Percentiles rank a stretch among this genome's conserved stretches.
phyloP scores from a whole-genome alignment of 2,329 filamentous ascomycete genomes.

The Cadophora gregata region DNA sequence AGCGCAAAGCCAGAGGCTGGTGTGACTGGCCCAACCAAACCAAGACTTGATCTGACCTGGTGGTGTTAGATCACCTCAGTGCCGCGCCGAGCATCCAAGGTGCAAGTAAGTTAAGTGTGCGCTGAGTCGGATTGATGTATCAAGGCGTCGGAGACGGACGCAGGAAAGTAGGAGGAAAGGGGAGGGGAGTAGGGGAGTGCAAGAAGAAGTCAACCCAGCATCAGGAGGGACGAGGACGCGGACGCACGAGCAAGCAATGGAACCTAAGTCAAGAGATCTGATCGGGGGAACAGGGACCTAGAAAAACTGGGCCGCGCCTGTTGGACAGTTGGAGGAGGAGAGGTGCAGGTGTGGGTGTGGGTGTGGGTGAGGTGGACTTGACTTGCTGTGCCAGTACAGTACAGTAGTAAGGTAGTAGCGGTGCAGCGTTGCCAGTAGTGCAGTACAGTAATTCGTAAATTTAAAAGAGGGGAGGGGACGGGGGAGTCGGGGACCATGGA shows the following conservation, averaged over 20 bases:
- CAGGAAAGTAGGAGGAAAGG: not conserved
- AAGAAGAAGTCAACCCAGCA: conserved; percentile 11
- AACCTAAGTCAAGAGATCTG: conserved; percentile 12
- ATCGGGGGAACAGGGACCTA: conserved; percentile 6
- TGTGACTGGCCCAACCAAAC: conserved; percentile 14
- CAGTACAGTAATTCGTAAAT: too few relatives aligned
- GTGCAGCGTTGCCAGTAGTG: not conserved
- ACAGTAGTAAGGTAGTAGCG: not conserved
- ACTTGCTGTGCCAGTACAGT: too few relatives aligned
- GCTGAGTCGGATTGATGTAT: not conserved
- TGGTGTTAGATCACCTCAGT: not conserved
- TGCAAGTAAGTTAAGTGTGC: too few relatives aligned
- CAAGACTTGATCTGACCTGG: conserved; percentile 2
- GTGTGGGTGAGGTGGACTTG: too few relatives aligned
- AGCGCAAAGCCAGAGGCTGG: conserved; percentile 20
- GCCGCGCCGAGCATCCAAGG: not conserved
- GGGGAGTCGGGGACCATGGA: not conserved
- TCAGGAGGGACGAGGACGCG: not conserved
- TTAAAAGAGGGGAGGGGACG: not conserved
- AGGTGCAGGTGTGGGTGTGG: not conserved
- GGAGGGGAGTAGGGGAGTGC: not conserved
- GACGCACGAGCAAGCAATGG: not conserved
- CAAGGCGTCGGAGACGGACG: not conserved
- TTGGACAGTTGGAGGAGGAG: not conserved
- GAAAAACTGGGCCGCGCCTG: not conserved